Evolutionary conservation across 441 rosid species (phyloP).

Genomic region (Omphalea diandra): DNA sequence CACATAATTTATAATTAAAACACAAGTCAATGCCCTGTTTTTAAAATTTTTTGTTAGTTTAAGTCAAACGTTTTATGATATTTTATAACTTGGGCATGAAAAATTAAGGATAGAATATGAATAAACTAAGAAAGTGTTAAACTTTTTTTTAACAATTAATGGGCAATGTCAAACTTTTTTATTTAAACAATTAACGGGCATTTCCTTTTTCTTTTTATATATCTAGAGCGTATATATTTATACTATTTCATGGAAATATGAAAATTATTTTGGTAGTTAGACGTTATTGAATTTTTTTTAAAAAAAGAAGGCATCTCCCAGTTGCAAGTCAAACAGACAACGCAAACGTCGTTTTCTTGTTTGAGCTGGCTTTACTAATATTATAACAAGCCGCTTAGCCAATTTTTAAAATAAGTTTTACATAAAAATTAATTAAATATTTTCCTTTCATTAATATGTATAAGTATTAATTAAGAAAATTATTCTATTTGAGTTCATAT

Average conservation of each 20-base stretch:
- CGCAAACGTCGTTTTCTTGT: neutral
- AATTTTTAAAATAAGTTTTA: no score
- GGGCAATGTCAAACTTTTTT: neutral
- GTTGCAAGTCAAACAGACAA: neutral
- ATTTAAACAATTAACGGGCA: neutral
- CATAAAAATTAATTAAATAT: no score
- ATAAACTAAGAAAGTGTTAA: slow-evolving; percentile 21
- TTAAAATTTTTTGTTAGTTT: no score
- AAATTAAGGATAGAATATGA: neutral
- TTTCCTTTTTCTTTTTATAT: no score
- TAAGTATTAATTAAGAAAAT: no score
- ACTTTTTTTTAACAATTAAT: neutral
- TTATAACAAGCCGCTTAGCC: no score
- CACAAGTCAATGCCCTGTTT: neutral
- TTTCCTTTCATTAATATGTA: no score
- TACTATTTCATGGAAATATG: slow-evolving; percentile 15
- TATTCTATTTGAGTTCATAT: no score
- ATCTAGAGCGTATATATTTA: no score
- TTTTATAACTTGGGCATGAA: neutral
- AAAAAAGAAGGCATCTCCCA: neutral
- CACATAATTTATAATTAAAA: neutral
- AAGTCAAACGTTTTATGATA: slow-evolving; percentile 13
- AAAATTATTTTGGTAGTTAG: neutral
- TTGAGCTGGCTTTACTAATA: neutral
- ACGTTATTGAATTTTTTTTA: neutral